A percentile compares a stretch with the other conserved stretches of the same genome.
Evolutionary conservation across 2,329 filamentous ascomycete species (phyloP).

Genomic region (Colletotrichum sp.): DNA sequence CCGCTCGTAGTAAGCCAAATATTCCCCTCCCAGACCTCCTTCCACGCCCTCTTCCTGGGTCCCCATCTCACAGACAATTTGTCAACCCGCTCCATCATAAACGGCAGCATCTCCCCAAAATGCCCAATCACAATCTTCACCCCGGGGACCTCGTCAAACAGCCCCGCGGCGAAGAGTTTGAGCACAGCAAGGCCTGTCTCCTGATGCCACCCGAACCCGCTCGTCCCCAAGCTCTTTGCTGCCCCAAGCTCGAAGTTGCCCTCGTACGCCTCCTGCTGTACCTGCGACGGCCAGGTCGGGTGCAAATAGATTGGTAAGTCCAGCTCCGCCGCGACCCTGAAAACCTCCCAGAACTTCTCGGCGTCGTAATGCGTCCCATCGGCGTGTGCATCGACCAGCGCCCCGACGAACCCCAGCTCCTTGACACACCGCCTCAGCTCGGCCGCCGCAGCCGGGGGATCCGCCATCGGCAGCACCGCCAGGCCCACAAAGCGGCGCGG

Average conservation of each 20-base stretch:
- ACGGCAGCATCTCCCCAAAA: constrained; percentile 48
- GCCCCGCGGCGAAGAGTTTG: neutral
- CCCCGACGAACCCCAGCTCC: constrained; percentile 64
- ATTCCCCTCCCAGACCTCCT: constrained; percentile 59
- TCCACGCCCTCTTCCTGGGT: constrained; percentile 39
- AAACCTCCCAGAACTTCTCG: constrained; percentile 67
- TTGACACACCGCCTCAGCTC: constrained; percentile 60
- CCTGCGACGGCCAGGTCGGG: constrained; percentile 44
- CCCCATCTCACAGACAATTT: constrained; percentile 32
- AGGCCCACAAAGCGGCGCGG: neutral
- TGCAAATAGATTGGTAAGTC: constrained; percentile 70
- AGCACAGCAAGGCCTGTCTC: constrained; percentile 44
- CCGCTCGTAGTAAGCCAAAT: constrained; percentile 64
- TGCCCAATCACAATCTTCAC: constrained; percentile 6
- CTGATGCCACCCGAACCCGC: constrained; percentile 55
- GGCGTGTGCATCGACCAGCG: constrained; percentile 64
- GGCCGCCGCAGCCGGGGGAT: constrained; percentile 51
- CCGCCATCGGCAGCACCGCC: constrained; percentile 46
- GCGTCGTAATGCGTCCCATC: constrained; percentile 62
- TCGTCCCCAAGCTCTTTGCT: constrained; percentile 38
- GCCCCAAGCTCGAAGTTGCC: constrained; percentile 30
- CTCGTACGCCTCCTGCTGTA: constrained; percentile 28
- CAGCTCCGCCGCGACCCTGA: constrained; percentile 59
- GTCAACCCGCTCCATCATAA: constrained; percentile 53
- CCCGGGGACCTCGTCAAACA: constrained; percentile 3